These are phyloP conservation scores for Eutrema heterophyllum DNA, from an alignment of 345 rosid species.

Conservation along the genomic window DNA sequence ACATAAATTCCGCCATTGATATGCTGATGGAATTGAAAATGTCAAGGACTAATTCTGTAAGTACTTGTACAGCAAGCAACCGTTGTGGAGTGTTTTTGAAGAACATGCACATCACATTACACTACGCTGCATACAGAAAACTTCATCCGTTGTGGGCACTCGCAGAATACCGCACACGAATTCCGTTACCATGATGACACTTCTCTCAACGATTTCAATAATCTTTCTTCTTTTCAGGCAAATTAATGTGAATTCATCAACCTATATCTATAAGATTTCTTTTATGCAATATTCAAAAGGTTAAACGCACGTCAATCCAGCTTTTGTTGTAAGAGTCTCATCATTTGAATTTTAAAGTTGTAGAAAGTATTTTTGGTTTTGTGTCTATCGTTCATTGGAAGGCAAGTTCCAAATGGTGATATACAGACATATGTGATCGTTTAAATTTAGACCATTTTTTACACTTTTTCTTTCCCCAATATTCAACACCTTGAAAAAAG, in stretches of 20 bases:
- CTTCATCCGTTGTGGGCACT: slow-evolving; percentile 62
- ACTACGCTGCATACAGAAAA: slow-evolving; percentile 59
- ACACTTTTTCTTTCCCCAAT: neutral
- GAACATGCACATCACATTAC: slow-evolving; percentile 61
- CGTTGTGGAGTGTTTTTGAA: slow-evolving; percentile 57
- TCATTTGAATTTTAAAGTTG: neutral
- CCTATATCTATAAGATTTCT: neutral
- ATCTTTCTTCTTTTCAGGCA: neutral
- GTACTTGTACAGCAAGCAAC: slow-evolving; percentile 42
- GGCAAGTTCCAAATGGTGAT: slow-evolving; percentile 18
- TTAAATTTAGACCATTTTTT: slow-evolving; percentile 16
- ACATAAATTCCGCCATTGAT: neutral
- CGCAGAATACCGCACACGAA: slow-evolving; percentile 39
- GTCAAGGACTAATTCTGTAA: neutral
- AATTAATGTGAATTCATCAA: neutral
- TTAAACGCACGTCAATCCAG: neutral
- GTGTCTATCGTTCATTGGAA: slow-evolving; percentile 11
- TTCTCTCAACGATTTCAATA: neutral
- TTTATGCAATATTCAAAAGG: neutral
- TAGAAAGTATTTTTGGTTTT: neutral
- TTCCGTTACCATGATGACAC: slow-evolving; percentile 26
- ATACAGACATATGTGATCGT: neutral
- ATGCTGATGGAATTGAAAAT: neutral
- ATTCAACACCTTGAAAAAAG: neutral
- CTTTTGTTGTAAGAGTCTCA: neutral